Conservation (phyloP, 768 basidiomycete species). For the Leccinum incarnatum region DNA sequence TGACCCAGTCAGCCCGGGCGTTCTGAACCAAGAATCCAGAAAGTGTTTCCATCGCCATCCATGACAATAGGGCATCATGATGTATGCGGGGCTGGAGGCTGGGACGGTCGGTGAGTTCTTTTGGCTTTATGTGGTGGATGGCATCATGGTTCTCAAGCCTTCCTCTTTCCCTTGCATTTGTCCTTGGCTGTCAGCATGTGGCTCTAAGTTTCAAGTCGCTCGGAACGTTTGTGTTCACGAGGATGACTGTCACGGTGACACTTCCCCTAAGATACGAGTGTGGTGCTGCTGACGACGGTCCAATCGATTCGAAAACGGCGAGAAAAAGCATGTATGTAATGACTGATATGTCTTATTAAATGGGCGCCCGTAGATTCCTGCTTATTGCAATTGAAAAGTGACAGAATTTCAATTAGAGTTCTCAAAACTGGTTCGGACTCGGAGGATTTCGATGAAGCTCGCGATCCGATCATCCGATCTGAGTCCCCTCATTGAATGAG, state of each 20-base stretch:
- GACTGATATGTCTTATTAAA: too few relatives aligned
- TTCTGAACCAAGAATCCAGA: too few relatives aligned
- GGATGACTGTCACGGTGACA: conserved; percentile 66
- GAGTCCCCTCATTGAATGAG: too few relatives aligned
- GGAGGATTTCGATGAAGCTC: too few relatives aligned
- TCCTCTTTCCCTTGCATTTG: background rate
- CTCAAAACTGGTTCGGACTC: too few relatives aligned
- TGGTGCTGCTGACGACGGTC: conserved; percentile 6
- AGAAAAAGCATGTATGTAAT: too few relatives aligned
- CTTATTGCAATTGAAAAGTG: too few relatives aligned
- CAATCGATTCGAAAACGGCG: too few relatives aligned
- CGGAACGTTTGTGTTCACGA: conserved; percentile 82
- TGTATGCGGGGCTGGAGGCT: conserved; percentile 81
- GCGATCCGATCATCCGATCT: too few relatives aligned
- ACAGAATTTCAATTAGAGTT: too few relatives aligned
- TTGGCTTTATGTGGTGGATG: background rate
- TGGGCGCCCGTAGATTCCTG: too few relatives aligned
- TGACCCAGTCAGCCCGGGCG: conserved; percentile 2
- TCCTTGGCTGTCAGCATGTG: conserved; percentile 46
- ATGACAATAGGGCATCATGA: conserved; percentile 51
- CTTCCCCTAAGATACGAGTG: conserved; percentile 44
- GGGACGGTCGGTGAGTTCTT: conserved; percentile 34
- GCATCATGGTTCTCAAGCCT: background rate
- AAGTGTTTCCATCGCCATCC: conserved; percentile 4
- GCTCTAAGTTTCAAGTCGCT: conserved; percentile 80